Evolutionary conservation across 2,329 filamentous ascomycete species (phyloP).

Genomic region (Fusarium sp.): DNA sequence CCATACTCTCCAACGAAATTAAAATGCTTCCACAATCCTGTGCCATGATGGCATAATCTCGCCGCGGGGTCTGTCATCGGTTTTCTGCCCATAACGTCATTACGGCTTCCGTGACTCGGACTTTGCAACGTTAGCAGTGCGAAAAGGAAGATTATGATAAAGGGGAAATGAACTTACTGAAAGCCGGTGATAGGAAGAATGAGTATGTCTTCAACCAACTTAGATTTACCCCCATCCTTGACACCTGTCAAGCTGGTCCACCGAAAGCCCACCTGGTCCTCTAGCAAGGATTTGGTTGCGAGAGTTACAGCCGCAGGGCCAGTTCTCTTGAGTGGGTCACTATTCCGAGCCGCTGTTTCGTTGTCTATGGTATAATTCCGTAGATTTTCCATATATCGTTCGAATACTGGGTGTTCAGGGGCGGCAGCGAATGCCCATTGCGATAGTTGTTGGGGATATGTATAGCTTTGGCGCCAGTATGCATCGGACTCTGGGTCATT

Average conservation of each 20-base stretch:
- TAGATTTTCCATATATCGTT: background rate
- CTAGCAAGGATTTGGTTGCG: background rate
- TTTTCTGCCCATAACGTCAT: background rate
- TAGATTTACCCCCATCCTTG: background rate
- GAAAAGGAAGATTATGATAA: accelerated
- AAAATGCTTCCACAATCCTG: conserved; percentile 3
- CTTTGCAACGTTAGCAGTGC: background rate
- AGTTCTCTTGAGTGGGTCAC: background rate
- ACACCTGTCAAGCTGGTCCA: background rate
- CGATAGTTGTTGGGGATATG: conserved; percentile 1
- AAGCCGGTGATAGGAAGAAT: background rate
- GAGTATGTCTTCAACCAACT: background rate
- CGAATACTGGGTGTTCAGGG: background rate
- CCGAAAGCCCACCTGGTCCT: background rate
- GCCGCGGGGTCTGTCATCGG: background rate
- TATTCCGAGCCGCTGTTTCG: background rate
- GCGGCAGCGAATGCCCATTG: conserved; percentile 3
- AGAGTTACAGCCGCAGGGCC: conserved; percentile 3
- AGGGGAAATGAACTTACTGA: background rate
- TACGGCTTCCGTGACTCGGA: background rate
- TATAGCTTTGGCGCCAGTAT: background rate
- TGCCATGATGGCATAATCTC: background rate
- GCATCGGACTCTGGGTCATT: background rate
- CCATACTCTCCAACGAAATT: background rate
- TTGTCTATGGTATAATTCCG: background rate